These are phyloP conservation scores for Xylaria flabelliformis DNA, from an alignment of 495 filamentous ascomycete species.

Conservation along the genomic window DNA sequence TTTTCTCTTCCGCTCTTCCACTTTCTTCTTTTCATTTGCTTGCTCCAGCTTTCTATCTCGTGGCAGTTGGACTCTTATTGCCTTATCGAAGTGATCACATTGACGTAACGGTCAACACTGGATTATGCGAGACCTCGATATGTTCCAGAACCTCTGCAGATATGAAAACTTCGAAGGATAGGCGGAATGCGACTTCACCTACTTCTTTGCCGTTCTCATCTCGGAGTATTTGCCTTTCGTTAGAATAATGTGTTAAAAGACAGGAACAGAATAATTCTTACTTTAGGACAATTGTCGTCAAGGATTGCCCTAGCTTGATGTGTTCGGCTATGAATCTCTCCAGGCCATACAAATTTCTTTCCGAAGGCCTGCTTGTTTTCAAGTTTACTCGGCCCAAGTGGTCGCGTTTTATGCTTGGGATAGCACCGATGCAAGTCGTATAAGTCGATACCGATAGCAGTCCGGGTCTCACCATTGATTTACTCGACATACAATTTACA, in stretches of 20 bases:
- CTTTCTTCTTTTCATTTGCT: background rate
- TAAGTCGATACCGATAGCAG: background rate
- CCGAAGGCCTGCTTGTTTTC: background rate
- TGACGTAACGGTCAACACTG: background rate
- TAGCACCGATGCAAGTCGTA: background rate
- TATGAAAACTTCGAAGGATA: background rate
- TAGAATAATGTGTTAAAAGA: background rate
- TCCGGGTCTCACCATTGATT: background rate
- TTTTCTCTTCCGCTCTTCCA: background rate
- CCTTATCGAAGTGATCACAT: background rate
- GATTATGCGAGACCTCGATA: background rate
- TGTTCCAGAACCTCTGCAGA: background rate
- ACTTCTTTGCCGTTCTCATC: background rate
- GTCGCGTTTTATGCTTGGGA: background rate
- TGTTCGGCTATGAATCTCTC: background rate
- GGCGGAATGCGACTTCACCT: background rate
- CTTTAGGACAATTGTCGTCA: background rate
- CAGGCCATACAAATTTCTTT: background rate
- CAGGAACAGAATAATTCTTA: background rate
- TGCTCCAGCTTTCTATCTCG: background rate
- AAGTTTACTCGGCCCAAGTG: background rate
- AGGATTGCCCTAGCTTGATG: background rate
- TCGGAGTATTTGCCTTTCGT: background rate
- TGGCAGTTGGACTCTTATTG: background rate
- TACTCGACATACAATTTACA: background rate